Conservation (phyloP, 2,329 filamentous ascomycete species). For the Myriosclerotinia scirpicola region DNA sequence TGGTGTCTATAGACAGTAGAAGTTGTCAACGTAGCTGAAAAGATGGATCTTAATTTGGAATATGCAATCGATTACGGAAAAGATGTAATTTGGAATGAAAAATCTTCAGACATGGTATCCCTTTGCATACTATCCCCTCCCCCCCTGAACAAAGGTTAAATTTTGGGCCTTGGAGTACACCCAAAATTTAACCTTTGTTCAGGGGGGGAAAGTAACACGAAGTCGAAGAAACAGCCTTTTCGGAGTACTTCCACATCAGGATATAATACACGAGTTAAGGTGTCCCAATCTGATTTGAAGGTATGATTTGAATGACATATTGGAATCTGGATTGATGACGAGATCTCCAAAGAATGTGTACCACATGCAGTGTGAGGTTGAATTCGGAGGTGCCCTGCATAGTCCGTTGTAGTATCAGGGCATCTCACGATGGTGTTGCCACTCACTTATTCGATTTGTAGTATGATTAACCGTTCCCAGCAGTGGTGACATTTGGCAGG, state of each 20-base stretch:
- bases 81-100: neutral
- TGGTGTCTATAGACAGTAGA: neutral
- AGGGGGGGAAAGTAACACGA: neutral
- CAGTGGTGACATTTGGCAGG: no score
- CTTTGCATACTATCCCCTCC: no score
- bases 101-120: neutral
- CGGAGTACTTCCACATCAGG: neutral
- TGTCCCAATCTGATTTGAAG: neutral
- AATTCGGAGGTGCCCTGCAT: neutral
- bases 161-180: no score
- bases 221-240: neutral
- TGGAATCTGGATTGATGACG: neutral
- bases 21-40: neutral
- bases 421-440: neutral
- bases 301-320: neutral
- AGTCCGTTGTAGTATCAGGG: neutral
- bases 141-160: no score
- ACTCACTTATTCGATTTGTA: neutral
- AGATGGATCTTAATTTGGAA: neutral
- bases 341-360: neutral
- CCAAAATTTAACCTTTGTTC: no score
- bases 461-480: no score
- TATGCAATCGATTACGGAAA: conserved; percentile 9
- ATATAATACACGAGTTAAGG: neutral
- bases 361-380: neutral